These are phyloP conservation scores for Lachnellula suecica DNA, from an alignment of 2,329 filamentous ascomycete genomes.

Conservation along the genomic window DNA sequence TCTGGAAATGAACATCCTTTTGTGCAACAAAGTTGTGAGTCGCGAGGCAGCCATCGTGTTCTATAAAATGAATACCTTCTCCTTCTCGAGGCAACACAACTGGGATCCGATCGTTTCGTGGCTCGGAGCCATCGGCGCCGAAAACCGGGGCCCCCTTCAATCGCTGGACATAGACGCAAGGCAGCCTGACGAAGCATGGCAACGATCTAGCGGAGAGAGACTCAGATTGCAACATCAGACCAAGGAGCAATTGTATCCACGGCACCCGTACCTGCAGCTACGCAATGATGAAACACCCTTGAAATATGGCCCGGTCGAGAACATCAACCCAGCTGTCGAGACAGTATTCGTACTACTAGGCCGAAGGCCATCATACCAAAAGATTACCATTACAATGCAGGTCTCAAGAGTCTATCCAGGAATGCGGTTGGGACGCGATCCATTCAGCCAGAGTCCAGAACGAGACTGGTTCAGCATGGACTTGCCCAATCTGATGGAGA, in stretches of 20 bases:
- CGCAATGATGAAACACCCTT: constrained; percentile 1
- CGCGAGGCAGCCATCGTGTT: constrained; percentile 6
- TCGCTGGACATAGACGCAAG: constrained; percentile 4
- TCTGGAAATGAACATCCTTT: constrained; percentile 1
- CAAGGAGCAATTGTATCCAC: constrained; percentile 5
- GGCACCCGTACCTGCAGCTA: constrained; percentile 4
- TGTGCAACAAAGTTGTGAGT: constrained; percentile 4
- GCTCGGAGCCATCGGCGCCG: constrained; percentile 5
- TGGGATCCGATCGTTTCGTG: constrained; percentile 7
- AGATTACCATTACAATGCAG: constrained; percentile 3
- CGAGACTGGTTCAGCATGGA: constrained; percentile 5
- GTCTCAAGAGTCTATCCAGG: constrained; percentile 1
- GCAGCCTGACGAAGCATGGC: not conserved
- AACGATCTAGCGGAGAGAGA: constrained; percentile 4
- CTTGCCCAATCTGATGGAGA: constrained; percentile 5
- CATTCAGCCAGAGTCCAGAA: not conserved
- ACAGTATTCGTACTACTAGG: constrained; percentile 7
- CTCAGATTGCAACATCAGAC: not conserved
- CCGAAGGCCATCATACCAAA: not conserved
- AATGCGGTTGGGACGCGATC: not conserved
- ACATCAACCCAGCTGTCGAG: constrained; percentile 7
- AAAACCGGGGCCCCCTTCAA: not conserved
- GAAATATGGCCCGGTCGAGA: constrained; percentile 2
- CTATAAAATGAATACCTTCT: constrained; percentile 6
- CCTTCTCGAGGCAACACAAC: constrained; percentile 3